Evolutionary conservation across 176 grass and related monocot species (phyloP), one percentile per base, ranked within the genome.

Genomic region (Oryza rufipogon): DNA sequence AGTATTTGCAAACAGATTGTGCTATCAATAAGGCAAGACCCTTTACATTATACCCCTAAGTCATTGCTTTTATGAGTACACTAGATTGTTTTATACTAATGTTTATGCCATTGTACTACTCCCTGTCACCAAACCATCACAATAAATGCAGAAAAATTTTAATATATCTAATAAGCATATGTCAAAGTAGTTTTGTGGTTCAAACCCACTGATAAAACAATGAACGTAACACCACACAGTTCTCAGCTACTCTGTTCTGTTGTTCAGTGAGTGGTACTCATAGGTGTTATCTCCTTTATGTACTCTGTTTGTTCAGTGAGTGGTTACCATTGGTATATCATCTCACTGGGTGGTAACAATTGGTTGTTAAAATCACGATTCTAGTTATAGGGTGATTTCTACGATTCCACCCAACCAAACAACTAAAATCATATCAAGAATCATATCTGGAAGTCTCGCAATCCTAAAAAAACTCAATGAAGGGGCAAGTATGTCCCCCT

Each of bases 1-100:
- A 98, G 80, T 98, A 93, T 88, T 73, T 98, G 25, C 96, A 98
- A 84, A 98, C 96, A 66, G 91, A 98, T 74, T 98, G 96, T 66
- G 91, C 91, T 81, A 92, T 95, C 67, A 95, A 98, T 89, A 16
- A 83, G 87, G 96, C 11, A 90, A 90, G 72, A 48, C 7, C 17
- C 10, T 69, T 42, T 13, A 19, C 12, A 68, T 74, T 77, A 16
- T 34, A 22, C 75, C 75, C n/a, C 25, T 73, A 54, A 48, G 30
- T 22, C 76, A 39, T 67, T 75, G 56, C 76, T 39, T 47, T 39
- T 47, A 64, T 73, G 28, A 26, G 11, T 64, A 44, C 7, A 42
- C 77, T 74, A 69, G 20, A 48, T 42, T 22, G 45, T 58, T 49
- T 66, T 19, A 13, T 32, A 38, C 36, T 38, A 66, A 80, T 30